These are phyloP conservation scores for Saccharata proteae DNA, from an alignment of 2,329 filamentous ascomycete species.

Conservation along the genomic window DNA sequence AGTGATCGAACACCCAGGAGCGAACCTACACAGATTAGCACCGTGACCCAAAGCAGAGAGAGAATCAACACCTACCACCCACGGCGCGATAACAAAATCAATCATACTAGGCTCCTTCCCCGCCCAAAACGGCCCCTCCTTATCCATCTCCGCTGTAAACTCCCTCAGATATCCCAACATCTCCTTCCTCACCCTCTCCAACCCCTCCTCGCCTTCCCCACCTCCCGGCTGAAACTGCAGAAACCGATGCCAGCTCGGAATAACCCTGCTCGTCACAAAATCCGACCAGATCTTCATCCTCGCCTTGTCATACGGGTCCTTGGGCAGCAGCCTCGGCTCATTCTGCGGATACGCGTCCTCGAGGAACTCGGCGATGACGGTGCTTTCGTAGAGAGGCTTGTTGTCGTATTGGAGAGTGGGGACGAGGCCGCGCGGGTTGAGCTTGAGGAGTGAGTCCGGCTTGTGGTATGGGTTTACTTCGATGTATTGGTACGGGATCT, in stretches of 20 bases:
- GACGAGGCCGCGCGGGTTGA: slow-evolving; percentile 66
- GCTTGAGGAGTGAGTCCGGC: slow-evolving; percentile 49
- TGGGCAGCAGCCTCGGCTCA: slow-evolving; percentile 43
- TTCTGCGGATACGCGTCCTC: slow-evolving; percentile 53
- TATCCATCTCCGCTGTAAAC: slow-evolving; percentile 50
- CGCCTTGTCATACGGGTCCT: slow-evolving; percentile 52
- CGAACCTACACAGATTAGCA: slow-evolving; percentile 21
- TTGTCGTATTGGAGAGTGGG: slow-evolving; percentile 49
- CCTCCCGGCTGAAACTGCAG: slow-evolving; percentile 34
- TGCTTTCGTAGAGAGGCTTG: slow-evolving; percentile 60
- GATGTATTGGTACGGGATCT: slow-evolving; percentile 54
- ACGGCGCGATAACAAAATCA: slow-evolving; percentile 61
- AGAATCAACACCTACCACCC: slow-evolving; percentile 39
- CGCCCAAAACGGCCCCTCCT: slow-evolving; percentile 53
- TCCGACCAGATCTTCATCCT: slow-evolving; percentile 62
- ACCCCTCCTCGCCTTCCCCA: slow-evolving; percentile 19
- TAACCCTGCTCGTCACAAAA: slow-evolving; percentile 53
- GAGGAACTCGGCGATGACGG: slow-evolving; percentile 62
- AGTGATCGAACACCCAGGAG: slow-evolving; percentile 63
- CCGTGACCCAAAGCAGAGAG: not conserved
- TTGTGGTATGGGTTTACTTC: slow-evolving; percentile 73
- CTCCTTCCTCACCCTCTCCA: slow-evolving; percentile 43
- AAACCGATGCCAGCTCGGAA: slow-evolving; percentile 57
- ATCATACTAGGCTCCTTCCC: slow-evolving; percentile 53
- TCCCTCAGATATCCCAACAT: slow-evolving; percentile 48